Evolutionary conservation across 352 stramenopile species (phyloP), one percentile per base, ranked within the genome.

Genomic region (Phytophthora pluvialis): DNA sequence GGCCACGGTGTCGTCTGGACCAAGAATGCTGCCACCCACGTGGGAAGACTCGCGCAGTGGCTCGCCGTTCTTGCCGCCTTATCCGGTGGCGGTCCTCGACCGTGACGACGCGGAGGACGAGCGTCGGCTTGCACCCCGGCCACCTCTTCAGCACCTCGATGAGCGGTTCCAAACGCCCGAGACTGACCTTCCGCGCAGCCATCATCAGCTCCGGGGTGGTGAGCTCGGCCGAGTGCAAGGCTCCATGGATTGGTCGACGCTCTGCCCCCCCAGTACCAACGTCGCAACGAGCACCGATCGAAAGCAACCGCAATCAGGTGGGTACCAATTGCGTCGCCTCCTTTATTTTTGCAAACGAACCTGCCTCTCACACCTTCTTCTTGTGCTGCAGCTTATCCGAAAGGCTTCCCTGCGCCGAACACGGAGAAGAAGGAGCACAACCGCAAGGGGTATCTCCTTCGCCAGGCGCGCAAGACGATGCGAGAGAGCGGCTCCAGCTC

Each of bases 351-450:
- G 9, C 7, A 4, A 42, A 4, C 11, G 60, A 13, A 50, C 12
- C 11, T 49, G 18, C 25, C 43, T 50, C 5, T 12, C 32, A 11
- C 40, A 26, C 8, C 5, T 28, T 33, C 18, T 43, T 12, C 2
- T 11, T 61, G 7, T 44, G 18, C 26, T 66, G 13, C 44, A 75
- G 62, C 15, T 6, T 66, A 61, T 51, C 33, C 40, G 6, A 72
- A 64, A 33, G 39, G 2, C 11, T 49, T 44, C 16, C 33, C 32
- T 26, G 35, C 54, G 15, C 39, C 47, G 35, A 68, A 32, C 28
- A 63, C 36, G 10, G 52, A 67, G 45, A 93, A 89, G 38, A 93
- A 93, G 59, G 84, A 90, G 56, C 84, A 93, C 61, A 93, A 93
- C 46, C 77, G 84, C 12, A 88, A 86, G 31, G 84, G 84, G 2